Conservation (phyloP, 2,329 filamentous ascomycete species). For the Venturia carpophila region DNA sequence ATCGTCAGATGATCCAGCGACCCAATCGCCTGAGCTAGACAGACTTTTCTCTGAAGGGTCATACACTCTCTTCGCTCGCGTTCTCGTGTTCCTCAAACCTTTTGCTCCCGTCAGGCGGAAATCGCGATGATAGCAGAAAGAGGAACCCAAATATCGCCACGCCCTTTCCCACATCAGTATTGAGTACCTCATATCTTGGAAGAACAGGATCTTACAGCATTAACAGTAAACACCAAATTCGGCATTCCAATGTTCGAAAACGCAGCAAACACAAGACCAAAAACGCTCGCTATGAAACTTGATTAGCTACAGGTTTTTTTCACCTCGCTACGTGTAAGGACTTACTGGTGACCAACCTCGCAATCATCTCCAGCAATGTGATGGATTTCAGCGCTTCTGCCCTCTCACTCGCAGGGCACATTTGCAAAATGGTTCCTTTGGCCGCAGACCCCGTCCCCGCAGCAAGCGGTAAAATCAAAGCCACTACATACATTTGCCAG, state of each 20-base stretch:
- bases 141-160: constrained; percentile 47
- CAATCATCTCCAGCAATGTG: constrained; percentile 62
- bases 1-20: too few relatives aligned
- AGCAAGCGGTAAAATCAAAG: constrained; percentile 57
- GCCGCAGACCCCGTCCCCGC: constrained; percentile 62
- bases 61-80: background rate
- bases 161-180: constrained; percentile 30
- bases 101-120: constrained; percentile 38
- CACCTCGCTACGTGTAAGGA: background rate
- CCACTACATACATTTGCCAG: constrained; percentile 64
- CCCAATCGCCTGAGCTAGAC: too few relatives aligned
- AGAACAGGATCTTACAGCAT: constrained; percentile 45
- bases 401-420: constrained; percentile 55
- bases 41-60: background rate
- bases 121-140: constrained; percentile 39
- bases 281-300: constrained; percentile 45
- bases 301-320: constrained; percentile 13
- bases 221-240: constrained; percentile 59
- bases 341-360: constrained; percentile 48
- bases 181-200: background rate
- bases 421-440: constrained; percentile 65
- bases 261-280: constrained; percentile 58
- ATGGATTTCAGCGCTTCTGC: constrained; percentile 62
- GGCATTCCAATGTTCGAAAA: constrained; percentile 53
- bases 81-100: constrained; percentile 21